Evolutionary conservation across 2,329 filamentous ascomycete genomes (phyloP).

Genomic region (Alternaria rosae): DNA sequence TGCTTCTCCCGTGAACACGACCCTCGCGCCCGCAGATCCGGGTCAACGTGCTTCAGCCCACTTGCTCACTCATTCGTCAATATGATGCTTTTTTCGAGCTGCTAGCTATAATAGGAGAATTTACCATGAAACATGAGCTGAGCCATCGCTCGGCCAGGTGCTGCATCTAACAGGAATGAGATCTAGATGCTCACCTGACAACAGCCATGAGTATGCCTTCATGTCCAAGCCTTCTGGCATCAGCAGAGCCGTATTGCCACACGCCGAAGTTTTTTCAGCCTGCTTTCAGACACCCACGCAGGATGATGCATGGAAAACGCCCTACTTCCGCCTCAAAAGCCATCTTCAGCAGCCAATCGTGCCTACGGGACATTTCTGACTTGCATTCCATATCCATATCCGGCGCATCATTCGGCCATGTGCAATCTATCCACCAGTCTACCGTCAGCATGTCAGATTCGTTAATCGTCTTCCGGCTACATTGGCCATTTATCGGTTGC

Average conservation of each 20-base stretch:
- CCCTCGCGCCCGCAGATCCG: slow-evolving; percentile 5
- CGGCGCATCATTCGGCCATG: not conserved
- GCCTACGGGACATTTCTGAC: slow-evolving; percentile 8
- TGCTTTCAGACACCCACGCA: slow-evolving; percentile 1
- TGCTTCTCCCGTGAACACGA: slow-evolving; percentile 19
- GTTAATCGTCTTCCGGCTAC: not conserved
- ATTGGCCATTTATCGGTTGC: not conserved
- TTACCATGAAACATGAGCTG: not conserved
- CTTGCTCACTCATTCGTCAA: not conserved
- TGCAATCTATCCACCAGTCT: not conserved
- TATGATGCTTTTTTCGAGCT: slow-evolving; percentile 2
- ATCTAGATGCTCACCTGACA: not conserved
- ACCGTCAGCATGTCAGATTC: slow-evolving; percentile 9
- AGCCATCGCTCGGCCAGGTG: not conserved
- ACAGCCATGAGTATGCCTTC: not conserved
- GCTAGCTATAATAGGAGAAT: not conserved
- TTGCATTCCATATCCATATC: slow-evolving; percentile 6
- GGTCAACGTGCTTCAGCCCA: slow-evolving; percentile 2
- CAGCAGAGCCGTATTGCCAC: not conserved
- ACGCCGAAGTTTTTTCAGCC: not conserved
- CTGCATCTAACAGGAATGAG: not conserved
- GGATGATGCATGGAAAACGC: not conserved
- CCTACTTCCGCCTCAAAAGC: not conserved
- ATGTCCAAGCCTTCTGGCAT: not conserved
- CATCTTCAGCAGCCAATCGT: slow-evolving; percentile 6